These are phyloP conservation scores for Ottelia alismoides DNA, from an alignment of 106 monocot species.

Conservation along the genomic window DNA sequence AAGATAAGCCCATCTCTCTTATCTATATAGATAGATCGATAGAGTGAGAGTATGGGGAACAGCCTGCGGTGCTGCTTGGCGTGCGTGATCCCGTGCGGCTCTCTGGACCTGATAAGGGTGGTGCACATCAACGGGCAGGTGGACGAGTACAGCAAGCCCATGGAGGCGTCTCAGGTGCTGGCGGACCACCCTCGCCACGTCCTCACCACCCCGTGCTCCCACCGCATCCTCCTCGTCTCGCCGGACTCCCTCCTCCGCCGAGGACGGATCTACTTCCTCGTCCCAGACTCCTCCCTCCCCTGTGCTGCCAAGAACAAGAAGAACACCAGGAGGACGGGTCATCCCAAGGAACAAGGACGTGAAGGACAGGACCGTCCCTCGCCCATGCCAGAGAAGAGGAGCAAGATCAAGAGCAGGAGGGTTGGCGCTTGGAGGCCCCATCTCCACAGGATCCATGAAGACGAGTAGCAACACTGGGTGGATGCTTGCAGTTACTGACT, in stretches of 20 bases:
- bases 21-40: too few relatives aligned
- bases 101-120: conserved; percentile 46
- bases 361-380: too few relatives aligned
- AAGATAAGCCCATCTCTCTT: too few relatives aligned
- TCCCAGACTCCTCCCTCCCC: conserved; percentile 29
- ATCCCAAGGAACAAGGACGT: too few relatives aligned
- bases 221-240: conserved; percentile 31
- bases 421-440: conserved; percentile 38
- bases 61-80: conserved; percentile 56
- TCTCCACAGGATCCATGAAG: conserved; percentile 32
- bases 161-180: conserved; percentile 45
- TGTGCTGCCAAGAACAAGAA: conserved; percentile 14
- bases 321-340: too few relatives aligned
- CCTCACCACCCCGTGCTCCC: conserved; percentile 37
- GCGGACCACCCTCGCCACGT: conserved; percentile 55
- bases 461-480: too few relatives aligned
- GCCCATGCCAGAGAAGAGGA: conserved; percentile 1
- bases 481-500: too few relatives aligned
- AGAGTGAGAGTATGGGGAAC: conserved; percentile 40
- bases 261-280: conserved; percentile 51
- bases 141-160: conserved; percentile 46
- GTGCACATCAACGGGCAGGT: conserved; percentile 64
- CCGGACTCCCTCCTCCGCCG: conserved; percentile 42
- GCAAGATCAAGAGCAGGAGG: conserved; percentile 4
- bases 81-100: conserved; percentile 61